Base-by-base conservation (phyloP, 768 basidiomycete genomes). In the Rhodotorula toruloides region DNA sequence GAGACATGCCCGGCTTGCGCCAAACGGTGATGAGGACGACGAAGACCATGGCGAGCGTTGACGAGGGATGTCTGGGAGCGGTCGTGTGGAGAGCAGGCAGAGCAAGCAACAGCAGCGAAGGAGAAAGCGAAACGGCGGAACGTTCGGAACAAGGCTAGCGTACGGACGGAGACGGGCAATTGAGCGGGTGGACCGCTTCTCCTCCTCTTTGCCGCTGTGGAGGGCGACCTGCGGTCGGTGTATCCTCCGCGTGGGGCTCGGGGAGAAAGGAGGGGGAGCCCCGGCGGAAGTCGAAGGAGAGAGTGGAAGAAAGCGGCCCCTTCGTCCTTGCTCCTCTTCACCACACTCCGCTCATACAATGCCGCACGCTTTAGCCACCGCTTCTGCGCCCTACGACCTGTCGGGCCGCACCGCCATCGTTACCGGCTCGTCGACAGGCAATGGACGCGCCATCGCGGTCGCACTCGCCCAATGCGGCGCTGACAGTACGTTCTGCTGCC, bases 11-110 rank as follows among this genome's bases (percentile, higher is more conserved):
- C 19, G 46, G 58, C 58, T 59, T 59, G 47, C 58, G 47, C 47
- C 46, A 59, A 48, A 59, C 58, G 48, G 58, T 59, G 48, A 59
- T 59, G 47, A 59, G 58, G 48, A 59, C 58, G 58, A 37, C 36
- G 48, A 39, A 59, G 58, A 19, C 17, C 58, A 59, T 59, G 27
- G 7, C 25, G 42, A 31, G 29, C 9, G n/a, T 0, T 48, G n/a
- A 7, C 10, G 54, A n/a, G n/a, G n/a, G n/a, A n/a, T n/a, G 54
- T 7, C 2, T 17, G 39, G 40, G 5, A 21, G 36, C 25, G 19
- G 34, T 34, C 40, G 40, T 11, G 42, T 6, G 16, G 42, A 43
- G 16, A 43, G 16, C 4, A 6, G 50, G 3, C 21, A 36, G 34
- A 32, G 48, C 19, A 25, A 49, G 25, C 25, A n/a, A n/a, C n/a